phyloP scores from a whole-genome alignment of 225 moss, liverwort and hornwort species.

The Marchantia paleacea region DNA sequence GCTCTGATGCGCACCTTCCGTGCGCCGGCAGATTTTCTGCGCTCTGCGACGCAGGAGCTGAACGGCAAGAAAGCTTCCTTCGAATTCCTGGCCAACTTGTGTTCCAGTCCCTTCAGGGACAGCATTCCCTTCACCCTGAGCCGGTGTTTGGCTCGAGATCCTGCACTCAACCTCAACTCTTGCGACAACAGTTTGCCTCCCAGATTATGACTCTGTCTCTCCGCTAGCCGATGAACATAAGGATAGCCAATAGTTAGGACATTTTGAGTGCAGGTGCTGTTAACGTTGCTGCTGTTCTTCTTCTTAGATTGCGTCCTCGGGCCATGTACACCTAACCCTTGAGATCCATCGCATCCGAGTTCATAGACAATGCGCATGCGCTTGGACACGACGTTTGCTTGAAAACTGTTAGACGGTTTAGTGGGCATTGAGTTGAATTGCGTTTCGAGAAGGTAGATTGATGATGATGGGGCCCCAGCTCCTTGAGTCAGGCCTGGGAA shows the following conservation, averaged over 20 bases:
- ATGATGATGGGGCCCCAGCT: slow-evolving; percentile 6
- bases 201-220: background rate
- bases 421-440: slow-evolving; percentile 10
- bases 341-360: slow-evolving; percentile 13
- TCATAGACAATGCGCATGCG: background rate
- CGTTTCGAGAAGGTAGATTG: background rate
- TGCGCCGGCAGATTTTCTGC: background rate
- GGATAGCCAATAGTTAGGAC: background rate
- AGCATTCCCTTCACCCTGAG: slow-evolving; percentile 7
- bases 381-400: slow-evolving; percentile 3
- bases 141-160: background rate
- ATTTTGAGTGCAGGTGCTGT: background rate
- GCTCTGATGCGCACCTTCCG: background rate
- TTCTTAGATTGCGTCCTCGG: background rate
- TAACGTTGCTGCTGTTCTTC: no score
- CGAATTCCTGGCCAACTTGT: background rate
- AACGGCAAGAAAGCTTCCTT: background rate
- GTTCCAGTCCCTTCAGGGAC: background rate
- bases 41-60: background rate
- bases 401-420: background rate
- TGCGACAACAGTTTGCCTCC: background rate
- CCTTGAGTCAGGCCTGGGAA: background rate
- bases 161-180: background rate
- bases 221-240: background rate
- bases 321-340: background rate